Evolutionary conservation across 441 rosid genomes (phyloP), one percentile per base, ranked within the genome.

Genomic region (Populus tomentosa): DNA sequence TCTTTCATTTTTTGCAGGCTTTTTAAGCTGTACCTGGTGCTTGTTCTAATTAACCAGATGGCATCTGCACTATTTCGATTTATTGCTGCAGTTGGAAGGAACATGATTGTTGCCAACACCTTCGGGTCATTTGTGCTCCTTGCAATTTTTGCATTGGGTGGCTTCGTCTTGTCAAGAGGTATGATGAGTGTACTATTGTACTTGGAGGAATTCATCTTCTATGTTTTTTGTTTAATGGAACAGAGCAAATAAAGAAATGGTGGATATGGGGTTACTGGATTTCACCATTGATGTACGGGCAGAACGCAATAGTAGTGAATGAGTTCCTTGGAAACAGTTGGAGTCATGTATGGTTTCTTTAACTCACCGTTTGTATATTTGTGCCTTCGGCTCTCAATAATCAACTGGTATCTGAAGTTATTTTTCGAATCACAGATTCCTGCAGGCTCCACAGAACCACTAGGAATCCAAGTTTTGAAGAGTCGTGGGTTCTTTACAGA

Each of bases 251-350:
- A 3, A 91, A 89, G 86, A 83, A 86, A 76, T 94, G 98, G 98
- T 90, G 94, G 97, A 79, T 82, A 73, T 94, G 98, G 98, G 97
- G 87, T 74, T 94, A 86, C 79, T 94, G 95, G 97, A 33, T 77
- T 56, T 94, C 97, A 8, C 98, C 97, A 13, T 32, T 94, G 74
- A 94, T 94, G 98, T 94, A 94, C 28, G 95, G 84, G 40, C 97
- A 94, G 80, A 89, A 89, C 46, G 98, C 95, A 5, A 80, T 94
- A 2, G 79, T 86, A 6, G 91, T 86, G 68, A 94, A 94, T 61
- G 98, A 92, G 80, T 94, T 90, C 80, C 92, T 94, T 3, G 97
- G 97, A 53, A 67, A 88, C 30, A 87, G 88, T 35, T 94, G 98
- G 98, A 85, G 80, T 13, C 90, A 77, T 69, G 98, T 92, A 68